phyloP scores from a whole-genome alignment of 179 eudicot genomes.

The Beta corolliflora region DNA sequence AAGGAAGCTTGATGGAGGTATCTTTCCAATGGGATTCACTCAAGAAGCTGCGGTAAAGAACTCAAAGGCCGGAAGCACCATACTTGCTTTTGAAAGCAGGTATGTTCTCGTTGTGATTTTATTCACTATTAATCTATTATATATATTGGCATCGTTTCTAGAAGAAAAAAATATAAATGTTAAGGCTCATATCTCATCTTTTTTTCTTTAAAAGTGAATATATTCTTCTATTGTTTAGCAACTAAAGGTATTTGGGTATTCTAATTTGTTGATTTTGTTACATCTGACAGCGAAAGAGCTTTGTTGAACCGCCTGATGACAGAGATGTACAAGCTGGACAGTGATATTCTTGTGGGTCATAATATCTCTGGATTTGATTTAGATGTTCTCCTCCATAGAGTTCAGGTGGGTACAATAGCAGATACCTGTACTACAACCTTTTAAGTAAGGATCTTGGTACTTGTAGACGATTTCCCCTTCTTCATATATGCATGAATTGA shows the following conservation, averaged over 20 bases:
- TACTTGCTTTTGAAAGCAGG: constrained; percentile 77
- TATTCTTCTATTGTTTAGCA: background rate
- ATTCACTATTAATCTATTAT: background rate
- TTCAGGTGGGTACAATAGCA: constrained; percentile 57
- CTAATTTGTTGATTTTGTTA: background rate
- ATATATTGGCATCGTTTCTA: too few species aligned
- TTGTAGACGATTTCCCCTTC: background rate
- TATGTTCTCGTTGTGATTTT: constrained; percentile 25
- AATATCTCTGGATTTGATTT: constrained; percentile 98
- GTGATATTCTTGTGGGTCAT: constrained; percentile 94
- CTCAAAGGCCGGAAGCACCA: constrained; percentile 59
- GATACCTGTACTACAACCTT: background rate
- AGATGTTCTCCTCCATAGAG: constrained; percentile 88
- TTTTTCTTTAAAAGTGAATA: too few species aligned
- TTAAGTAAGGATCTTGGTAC: background rate
- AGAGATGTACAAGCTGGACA: constrained; percentile 87
- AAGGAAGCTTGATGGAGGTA: constrained; percentile 72
- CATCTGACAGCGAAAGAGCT: constrained; percentile 80
- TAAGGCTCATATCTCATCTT: too few species aligned
- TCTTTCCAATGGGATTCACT: constrained; percentile 77
- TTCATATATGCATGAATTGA: background rate
- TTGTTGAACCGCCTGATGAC: constrained; percentile 75
- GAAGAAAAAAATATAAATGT: too few species aligned
- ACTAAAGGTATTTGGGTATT: background rate
- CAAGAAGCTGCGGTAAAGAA: constrained; percentile 69